A percentile compares a stretch with the other conserved stretches of the same genome.
Conservation (phyloP, 2,329 filamentous ascomycete genomes). For the Didymella lethalis region DNA sequence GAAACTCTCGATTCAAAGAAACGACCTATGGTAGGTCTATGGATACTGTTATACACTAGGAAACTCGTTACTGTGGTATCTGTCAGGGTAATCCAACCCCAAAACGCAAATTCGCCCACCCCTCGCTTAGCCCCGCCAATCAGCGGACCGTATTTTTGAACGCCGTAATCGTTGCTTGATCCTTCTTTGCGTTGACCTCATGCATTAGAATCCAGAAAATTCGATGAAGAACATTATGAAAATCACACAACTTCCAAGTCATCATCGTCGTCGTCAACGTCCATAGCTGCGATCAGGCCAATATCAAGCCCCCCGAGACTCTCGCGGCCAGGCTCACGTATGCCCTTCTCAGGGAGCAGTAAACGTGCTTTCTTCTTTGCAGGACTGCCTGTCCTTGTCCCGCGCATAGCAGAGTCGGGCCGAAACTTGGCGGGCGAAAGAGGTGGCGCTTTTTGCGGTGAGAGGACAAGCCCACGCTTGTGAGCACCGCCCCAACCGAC, state of each 20-base stretch:
- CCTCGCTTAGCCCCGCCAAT: constrained; percentile 47
- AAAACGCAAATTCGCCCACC: constrained; percentile 24
- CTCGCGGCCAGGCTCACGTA: constrained; percentile 59
- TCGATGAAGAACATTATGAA: constrained; percentile 27
- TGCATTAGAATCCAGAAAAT: constrained; percentile 7
- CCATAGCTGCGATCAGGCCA: constrained; percentile 48
- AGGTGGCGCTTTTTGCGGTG: constrained; percentile 43
- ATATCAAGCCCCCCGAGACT: constrained; percentile 50
- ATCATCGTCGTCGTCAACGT: constrained; percentile 53
- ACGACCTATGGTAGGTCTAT: constrained; percentile 19
- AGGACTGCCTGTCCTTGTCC: constrained; percentile 47
- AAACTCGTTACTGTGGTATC: constrained; percentile 29
- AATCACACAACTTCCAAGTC: constrained; percentile 58
- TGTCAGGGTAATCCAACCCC: constrained; percentile 19
- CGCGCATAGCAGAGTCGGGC: constrained; percentile 34
- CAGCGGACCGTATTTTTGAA: constrained; percentile 29
- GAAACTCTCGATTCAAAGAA: constrained; percentile 10
- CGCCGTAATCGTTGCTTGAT: constrained; percentile 25
- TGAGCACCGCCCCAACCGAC: constrained; percentile 59
- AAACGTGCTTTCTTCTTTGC: constrained; percentile 60
- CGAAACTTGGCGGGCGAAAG: constrained; percentile 18
- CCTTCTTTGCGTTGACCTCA: constrained; percentile 9
- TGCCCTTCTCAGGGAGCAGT: constrained; percentile 57
- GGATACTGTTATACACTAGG: constrained; percentile 24
- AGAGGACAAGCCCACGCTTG: constrained; percentile 51